A percentile compares a stretch with the other conserved stretches of the same genome.
Conservation (phyloP, 441 rosid species). For the Populus tomentosa region DNA sequence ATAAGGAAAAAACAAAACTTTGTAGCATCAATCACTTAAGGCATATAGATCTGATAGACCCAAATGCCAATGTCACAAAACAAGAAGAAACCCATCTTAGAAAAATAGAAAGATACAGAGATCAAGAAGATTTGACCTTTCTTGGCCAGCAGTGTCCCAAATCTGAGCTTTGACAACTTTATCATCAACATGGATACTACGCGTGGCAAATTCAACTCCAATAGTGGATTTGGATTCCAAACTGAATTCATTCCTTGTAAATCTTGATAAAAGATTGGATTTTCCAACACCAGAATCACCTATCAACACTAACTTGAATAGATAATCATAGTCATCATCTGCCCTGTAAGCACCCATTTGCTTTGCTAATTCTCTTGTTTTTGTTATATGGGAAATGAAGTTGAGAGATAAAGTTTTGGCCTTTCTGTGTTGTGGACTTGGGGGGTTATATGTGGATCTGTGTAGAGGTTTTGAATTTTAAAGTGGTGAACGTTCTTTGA, state of each 20-base stretch:
- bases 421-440: neutral
- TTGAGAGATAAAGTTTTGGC: neutral
- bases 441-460: neutral
- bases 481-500: slow-evolving; percentile 5
- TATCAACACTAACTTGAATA: slow-evolving; percentile 44
- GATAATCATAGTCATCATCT: slow-evolving; percentile 46
- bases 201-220: slow-evolving; percentile 50
- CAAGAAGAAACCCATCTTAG: neutral
- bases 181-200: slow-evolving; percentile 40
- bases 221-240: slow-evolving; percentile 48
- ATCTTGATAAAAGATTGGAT: slow-evolving; percentile 41
- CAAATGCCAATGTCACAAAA: neutral
- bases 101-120: neutral
- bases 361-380: neutral
- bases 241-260: slow-evolving; percentile 43
- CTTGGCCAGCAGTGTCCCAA: slow-evolving; percentile 53
- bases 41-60: slow-evolving; percentile 6
- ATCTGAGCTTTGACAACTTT: slow-evolving; percentile 50
- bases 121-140: slow-evolving; percentile 23
- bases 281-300: slow-evolving; percentile 54
- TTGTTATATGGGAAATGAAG: neutral
- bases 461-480: slow-evolving; percentile 9
- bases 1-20: neutral
- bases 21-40: neutral
- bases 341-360: slow-evolving; percentile 44